phyloP scores from a whole-genome alignment of 1,284 basidiomycete genomes.

The Pterulicium gracile region DNA sequence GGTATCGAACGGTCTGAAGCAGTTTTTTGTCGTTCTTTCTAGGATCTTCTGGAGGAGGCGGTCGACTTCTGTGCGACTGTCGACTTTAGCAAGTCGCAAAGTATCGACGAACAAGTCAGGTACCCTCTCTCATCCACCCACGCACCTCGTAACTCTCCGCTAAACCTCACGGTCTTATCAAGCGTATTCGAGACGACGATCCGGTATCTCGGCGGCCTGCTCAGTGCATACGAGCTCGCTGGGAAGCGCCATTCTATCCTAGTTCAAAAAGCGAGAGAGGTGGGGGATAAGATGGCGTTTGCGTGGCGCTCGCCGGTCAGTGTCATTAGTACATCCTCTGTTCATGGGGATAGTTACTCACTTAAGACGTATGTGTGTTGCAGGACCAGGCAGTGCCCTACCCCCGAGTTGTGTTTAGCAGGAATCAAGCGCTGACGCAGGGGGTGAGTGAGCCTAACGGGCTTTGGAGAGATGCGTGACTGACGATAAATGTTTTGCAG shows the following conservation, averaged over 20 bases:
- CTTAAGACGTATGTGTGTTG: no score
- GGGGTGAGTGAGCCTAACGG: background rate
- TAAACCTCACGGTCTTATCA: background rate
- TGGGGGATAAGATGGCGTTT: conserved; percentile 56
- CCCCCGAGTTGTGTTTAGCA: background rate
- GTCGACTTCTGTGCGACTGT: background rate
- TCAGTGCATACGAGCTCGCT: conserved; percentile 28
- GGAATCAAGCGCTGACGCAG: background rate
- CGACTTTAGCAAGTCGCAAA: background rate
- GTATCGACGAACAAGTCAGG: background rate
- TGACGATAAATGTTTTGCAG: background rate
- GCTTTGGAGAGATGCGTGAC: background rate
- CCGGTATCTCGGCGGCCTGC: conserved; percentile 12
- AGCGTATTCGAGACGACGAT: conserved; percentile 47
- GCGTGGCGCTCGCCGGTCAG: conserved; percentile 43
- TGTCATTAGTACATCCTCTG: no score
- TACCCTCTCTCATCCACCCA: background rate
- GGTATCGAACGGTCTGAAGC: background rate
- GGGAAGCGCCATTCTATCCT: conserved; percentile 8
- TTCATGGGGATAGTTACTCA: no score
- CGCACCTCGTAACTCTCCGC: no score
- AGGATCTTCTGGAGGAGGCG: background rate
- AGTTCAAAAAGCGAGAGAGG: background rate
- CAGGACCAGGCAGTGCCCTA: background rate
- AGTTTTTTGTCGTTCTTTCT: no score